These are phyloP conservation scores for Sclerotiophoma versabilis DNA, from an alignment of 2,329 filamentous ascomycete species.

Conservation along the genomic window DNA sequence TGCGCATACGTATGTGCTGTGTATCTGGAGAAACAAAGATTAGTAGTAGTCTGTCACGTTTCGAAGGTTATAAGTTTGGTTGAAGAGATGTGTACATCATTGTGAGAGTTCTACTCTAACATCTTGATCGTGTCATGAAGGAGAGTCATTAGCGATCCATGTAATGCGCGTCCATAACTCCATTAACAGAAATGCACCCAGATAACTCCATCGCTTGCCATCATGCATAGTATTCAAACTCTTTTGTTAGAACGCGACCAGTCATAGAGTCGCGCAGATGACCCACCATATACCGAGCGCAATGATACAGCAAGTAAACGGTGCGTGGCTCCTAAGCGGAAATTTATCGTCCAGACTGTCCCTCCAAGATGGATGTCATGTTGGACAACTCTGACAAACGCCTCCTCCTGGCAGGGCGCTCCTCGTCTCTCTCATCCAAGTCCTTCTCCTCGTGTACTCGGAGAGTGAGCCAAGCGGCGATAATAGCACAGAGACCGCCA, in stretches of 20 bases:
- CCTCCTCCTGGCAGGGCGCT: slow-evolving; percentile 28
- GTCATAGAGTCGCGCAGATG: background rate
- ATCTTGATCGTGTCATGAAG: background rate
- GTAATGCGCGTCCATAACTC: slow-evolving; percentile 3
- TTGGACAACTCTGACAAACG: slow-evolving; percentile 24
- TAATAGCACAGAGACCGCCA: slow-evolving; percentile 78
- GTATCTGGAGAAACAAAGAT: too few relatives aligned
- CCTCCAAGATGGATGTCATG: slow-evolving; percentile 15
- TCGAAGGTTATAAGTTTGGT: too few relatives aligned
- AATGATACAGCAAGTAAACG: background rate
- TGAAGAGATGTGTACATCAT: background rate
- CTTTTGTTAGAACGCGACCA: background rate
- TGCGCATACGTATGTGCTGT: background rate
- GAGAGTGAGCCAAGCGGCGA: slow-evolving; percentile 76
- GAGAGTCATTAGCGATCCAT: background rate
- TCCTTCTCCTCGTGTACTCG: slow-evolving; percentile 68
- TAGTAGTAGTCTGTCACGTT: background rate
- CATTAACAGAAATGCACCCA: slow-evolving; percentile 7
- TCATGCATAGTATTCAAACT: slow-evolving; percentile 12
- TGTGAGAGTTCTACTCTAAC: background rate
- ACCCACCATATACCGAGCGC: background rate
- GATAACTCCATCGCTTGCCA: slow-evolving; percentile 15
- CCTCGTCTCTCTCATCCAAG: slow-evolving; percentile 28
- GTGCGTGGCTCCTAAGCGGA: background rate
- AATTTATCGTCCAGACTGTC: slow-evolving; percentile 10